Evolutionary conservation across 176 grass and related monocot genomes (phyloP).

Genomic region (Themeda triandra): DNA sequence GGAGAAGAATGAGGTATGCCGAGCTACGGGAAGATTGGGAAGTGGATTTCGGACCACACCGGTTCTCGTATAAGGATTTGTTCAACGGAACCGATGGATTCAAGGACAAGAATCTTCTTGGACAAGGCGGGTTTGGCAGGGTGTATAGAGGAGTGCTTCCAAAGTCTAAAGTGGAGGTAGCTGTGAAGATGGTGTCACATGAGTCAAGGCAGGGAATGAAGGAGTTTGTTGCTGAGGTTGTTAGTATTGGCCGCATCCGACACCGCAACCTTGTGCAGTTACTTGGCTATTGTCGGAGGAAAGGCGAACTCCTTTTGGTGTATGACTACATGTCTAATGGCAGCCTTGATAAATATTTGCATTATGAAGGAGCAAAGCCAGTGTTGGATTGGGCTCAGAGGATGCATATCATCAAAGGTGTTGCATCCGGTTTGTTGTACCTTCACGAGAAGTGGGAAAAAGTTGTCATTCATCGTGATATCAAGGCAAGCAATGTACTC

Average conservation of each 20-base stretch:
- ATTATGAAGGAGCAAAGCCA: neutral
- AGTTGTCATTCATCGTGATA: constrained; percentile 36
- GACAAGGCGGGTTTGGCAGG: constrained; percentile 23
- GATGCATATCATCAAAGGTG: constrained; percentile 27
- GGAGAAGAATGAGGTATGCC: neutral
- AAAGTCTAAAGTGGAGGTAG: neutral
- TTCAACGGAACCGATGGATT: neutral
- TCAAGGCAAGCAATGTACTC: constrained; percentile 47
- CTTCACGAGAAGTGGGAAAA: constrained; percentile 48
- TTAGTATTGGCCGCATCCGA: constrained; percentile 18
- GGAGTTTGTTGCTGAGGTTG: constrained; percentile 35
- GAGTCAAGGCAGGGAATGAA: constrained; percentile 28
- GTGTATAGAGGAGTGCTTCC: constrained; percentile 31
- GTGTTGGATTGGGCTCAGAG: constrained; percentile 21
- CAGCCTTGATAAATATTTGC: neutral
- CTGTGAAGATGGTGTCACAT: constrained; percentile 38
- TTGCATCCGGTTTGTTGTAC: constrained; percentile 34
- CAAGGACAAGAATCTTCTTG: constrained; percentile 19
- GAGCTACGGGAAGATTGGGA: constrained; percentile 36
- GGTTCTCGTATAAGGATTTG: constrained; percentile 36
- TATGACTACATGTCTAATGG: constrained; percentile 27
- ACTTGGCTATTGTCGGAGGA: constrained; percentile 27
- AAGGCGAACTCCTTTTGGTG: constrained; percentile 22
- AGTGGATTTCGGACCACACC: constrained; percentile 16
- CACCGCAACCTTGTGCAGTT: constrained; percentile 31